Percentiles rank a stretch among this genome's conserved stretches.
These are phyloP conservation scores for Candida maesae DNA, from an alignment of 805 yeast species.

Conservation along the genomic window DNA sequence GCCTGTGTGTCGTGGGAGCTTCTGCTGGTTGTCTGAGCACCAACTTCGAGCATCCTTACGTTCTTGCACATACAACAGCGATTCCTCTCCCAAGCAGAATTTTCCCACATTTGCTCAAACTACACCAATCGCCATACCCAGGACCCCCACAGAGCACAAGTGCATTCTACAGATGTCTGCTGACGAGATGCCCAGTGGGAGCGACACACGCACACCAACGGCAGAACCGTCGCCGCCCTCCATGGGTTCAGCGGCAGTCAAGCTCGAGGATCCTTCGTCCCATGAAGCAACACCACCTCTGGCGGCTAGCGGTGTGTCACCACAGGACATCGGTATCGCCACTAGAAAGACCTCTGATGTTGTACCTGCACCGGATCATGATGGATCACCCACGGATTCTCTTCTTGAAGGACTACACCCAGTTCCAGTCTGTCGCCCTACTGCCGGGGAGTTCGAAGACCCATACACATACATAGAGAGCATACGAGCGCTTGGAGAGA, in stretches of 20 bases:
- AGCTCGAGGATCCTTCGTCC: too few species aligned
- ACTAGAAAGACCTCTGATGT: not conserved
- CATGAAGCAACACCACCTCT: not conserved
- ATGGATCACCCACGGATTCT: too few species aligned
- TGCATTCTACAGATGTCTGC: not conserved
- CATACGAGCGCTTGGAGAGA: conserved; percentile 40
- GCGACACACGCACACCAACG: not conserved
- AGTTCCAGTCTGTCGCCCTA: conserved; percentile 29
- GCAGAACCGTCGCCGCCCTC: not conserved
- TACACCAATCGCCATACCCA: not conserved
- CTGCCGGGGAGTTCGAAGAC: conserved; percentile 47
- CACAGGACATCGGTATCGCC: not conserved
- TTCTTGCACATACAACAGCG: not conserved
- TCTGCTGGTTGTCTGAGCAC: not conserved
- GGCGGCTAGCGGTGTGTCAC: not conserved
- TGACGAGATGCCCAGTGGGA: not conserved
- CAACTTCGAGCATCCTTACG: too few species aligned
- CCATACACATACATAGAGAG: conserved; percentile 53
- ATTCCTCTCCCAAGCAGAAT: not conserved
- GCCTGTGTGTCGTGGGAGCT: too few species aligned
- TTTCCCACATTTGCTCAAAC: not conserved
- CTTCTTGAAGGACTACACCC: not conserved
- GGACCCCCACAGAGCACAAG: not conserved
- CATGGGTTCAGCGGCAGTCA: not conserved
- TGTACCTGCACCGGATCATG: too few species aligned